Evolutionary conservation across 2,329 filamentous ascomycete genomes (phyloP).

Genomic region (Sphaerulina musiva): DNA sequence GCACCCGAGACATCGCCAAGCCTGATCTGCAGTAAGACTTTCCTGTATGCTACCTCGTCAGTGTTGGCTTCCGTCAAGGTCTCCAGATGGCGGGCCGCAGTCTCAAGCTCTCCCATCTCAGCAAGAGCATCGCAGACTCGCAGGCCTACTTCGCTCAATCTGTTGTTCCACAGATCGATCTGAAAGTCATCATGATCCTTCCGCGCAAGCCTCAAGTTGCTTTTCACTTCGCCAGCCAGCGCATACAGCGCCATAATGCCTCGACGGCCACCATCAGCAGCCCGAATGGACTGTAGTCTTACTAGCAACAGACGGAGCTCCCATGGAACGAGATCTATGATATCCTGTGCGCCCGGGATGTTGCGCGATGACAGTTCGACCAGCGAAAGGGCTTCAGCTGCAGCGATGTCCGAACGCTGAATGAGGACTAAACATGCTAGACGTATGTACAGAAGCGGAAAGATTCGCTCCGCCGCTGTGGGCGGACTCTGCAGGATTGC

Average conservation of each 20-base stretch:
- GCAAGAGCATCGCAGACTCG: conserved; percentile 60
- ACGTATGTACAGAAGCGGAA: conserved; percentile 71
- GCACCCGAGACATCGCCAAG: conserved; percentile 62
- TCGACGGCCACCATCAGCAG: conserved; percentile 72
- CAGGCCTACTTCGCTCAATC: conserved; percentile 69
- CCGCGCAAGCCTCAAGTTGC: conserved; percentile 25
- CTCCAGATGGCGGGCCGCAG: conserved; percentile 66
- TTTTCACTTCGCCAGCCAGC: conserved; percentile 46
- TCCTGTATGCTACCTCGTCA: conserved; percentile 39
- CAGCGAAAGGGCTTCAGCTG: conserved; percentile 57
- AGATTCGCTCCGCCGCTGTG: conserved; percentile 59
- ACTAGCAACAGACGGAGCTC: conserved; percentile 75
- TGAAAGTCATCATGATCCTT: conserved; percentile 51
- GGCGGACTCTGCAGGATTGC: conserved; percentile 43
- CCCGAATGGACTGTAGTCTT: conserved; percentile 76
- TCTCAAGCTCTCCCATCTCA: conserved; percentile 81
- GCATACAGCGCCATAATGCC: conserved; percentile 90
- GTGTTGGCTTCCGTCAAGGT: conserved; percentile 46
- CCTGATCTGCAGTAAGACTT: conserved; percentile 66
- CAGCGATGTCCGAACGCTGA: conserved; percentile 53
- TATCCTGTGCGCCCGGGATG: conserved; percentile 47
- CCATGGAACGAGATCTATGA: conserved; percentile 74
- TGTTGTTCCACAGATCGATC: conserved; percentile 60
- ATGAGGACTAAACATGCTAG: conserved; percentile 76
- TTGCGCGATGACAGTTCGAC: conserved; percentile 46